phyloP scores from a whole-genome alignment of 2,329 filamentous ascomycete genomes.

The Colletotrichum limetticola region DNA sequence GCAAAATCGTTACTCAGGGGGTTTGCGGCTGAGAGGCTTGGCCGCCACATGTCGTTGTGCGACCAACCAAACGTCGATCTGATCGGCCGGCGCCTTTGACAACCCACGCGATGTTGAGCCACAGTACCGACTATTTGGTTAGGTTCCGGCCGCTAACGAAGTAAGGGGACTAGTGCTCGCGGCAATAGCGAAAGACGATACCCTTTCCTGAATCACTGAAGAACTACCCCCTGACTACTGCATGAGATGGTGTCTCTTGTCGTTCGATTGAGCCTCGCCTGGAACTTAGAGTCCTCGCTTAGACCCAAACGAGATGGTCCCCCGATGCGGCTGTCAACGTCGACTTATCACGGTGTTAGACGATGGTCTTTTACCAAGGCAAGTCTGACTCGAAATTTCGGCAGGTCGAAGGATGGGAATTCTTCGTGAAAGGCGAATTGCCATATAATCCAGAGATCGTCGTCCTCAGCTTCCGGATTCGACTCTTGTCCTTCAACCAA shows the following conservation, averaged over 20 bases:
- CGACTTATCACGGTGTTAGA: background rate
- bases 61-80: background rate
- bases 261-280: background rate
- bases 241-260: background rate
- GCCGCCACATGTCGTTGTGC: background rate
- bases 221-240: background rate
- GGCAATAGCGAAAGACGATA: background rate
- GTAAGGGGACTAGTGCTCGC: background rate
- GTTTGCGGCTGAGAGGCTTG: background rate
- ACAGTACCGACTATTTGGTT: background rate
- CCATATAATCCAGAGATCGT: background rate
- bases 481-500: background rate
- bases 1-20: background rate
- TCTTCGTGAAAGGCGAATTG: background rate
- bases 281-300: background rate
- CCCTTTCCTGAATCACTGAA: background rate
- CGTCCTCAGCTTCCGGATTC: background rate
- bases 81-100: background rate
- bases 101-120: background rate
- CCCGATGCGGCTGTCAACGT: background rate
- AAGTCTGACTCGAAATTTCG: background rate
- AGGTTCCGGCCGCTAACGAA: background rate
- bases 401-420: background rate
- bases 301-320: background rate
- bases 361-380: background rate